A percentile compares a stretch with the other conserved stretches of the same genome.
These are phyloP conservation scores for Trichophaea hybrida DNA, from an alignment of 2,329 filamentous ascomycete species.

Conservation along the genomic window DNA sequence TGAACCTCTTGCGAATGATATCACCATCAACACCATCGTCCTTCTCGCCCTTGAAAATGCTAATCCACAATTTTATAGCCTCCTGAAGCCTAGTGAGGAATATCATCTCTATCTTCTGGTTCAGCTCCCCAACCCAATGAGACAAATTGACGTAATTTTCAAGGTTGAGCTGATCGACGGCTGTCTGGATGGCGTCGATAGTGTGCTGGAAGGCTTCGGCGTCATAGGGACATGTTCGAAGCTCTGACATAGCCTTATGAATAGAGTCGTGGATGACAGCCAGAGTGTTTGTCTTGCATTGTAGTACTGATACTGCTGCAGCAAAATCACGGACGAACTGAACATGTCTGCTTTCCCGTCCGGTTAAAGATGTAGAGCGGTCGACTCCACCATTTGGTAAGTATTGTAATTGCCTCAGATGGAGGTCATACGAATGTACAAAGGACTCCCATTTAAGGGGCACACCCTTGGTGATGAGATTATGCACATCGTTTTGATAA, in stretches of 20 bases:
- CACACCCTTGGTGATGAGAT: conserved; percentile 69
- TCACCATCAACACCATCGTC: conserved; percentile 35
- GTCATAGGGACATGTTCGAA: conserved; percentile 74
- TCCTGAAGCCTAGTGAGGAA: conserved; percentile 69
- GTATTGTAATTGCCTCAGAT: conserved; percentile 50
- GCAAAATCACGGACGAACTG: conserved; percentile 94
- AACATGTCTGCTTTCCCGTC: conserved; percentile 79
- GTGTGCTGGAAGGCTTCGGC: conserved; percentile 63
- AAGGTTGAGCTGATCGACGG: conserved; percentile 89
- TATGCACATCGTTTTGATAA: conserved; percentile 80
- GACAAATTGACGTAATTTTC: conserved; percentile 90
- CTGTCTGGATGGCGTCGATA: conserved; percentile 72
- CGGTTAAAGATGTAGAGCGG: conserved; percentile 36
- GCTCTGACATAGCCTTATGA: conserved; percentile 67
- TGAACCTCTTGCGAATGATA: conserved; percentile 40
- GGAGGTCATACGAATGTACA: conserved; percentile 88
- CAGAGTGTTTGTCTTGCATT: conserved; percentile 70
- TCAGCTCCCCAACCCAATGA: conserved; percentile 79
- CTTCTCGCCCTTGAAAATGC: conserved; percentile 55
- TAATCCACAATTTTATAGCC: conserved; percentile 76
- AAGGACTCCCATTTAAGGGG: conserved; percentile 95
- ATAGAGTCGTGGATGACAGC: conserved; percentile 64
- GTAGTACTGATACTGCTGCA: conserved; percentile 69
- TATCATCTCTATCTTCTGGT: conserved; percentile 66
- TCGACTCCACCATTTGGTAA: conserved; percentile 47